Evolutionary conservation across 2,329 filamentous ascomycete species (phyloP), one percentile per base, ranked within the genome.

Genomic region (Colletotrichum sp.): DNA sequence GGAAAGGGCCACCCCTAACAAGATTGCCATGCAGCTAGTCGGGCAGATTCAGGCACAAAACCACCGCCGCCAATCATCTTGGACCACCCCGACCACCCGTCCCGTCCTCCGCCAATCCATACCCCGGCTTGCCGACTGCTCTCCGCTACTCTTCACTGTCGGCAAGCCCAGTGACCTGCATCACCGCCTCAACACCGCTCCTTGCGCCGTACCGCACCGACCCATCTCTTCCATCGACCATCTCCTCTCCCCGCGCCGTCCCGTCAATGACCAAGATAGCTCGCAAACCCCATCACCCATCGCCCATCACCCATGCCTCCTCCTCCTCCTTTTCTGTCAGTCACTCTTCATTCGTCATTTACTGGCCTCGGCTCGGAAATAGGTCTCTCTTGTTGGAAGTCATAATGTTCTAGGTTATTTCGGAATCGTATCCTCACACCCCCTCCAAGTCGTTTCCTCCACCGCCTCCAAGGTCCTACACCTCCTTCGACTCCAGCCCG

Each of bases 41-140:
- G 74, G 74, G 74, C 74, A 76, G 65, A 76, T 73, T 76, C 74
- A 76, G 74, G 74, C 74, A 76, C 74, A 74, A 76, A 73, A 69
- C 21, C 64, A 34, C 64, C 59, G 18, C 39, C 57, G 21, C 74
- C 74, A 76, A 76, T 74, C 74, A 74, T 21, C 9, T 26, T 28
- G 64, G 24, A 26, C 70, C 70, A 59, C 36, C 59, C n/a, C n/a
- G 36, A 74, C 74, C 71, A n/a, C 70, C 57, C 24, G 63, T 60
- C 71, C 28, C 62, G 44, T 69, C 70, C n/a, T 44, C 59, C 63
- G 64, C 57, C 36, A 44, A 36, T 28, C 21, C 39, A 21, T 32
- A 69, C 52, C 74, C 74, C 64, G 72, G 55, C 55, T 24, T 52
- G 10, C 44, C 44, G 44, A 24, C 44, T 36, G 74, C 49, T n/a